Evolutionary conservation across 2,329 filamentous ascomycete genomes (phyloP).

Genomic region (Verticillium isaacii): DNA sequence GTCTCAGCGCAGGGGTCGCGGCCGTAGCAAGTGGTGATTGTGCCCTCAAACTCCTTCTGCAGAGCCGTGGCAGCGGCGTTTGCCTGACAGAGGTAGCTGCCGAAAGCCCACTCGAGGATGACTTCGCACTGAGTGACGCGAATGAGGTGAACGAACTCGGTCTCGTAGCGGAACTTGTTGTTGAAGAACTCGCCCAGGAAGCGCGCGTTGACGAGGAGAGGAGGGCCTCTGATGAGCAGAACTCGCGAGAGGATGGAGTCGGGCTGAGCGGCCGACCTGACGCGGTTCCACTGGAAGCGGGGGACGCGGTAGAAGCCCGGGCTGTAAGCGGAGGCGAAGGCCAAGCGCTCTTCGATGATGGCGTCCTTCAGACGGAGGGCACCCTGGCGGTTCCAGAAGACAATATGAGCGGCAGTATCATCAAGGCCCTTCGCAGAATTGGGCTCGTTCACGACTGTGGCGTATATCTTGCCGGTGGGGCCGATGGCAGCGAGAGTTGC

Average conservation of each 20-base stretch:
- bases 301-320: neutral
- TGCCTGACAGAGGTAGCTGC: conserved; percentile 1
- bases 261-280: neutral
- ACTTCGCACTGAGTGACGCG: neutral
- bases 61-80: neutral
- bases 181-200: neutral
- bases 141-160: neutral
- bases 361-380: neutral
- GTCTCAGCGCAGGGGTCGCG: neutral
- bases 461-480: neutral
- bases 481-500: neutral
- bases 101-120: conserved; percentile 4
- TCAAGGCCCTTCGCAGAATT: neutral
- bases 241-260: neutral
- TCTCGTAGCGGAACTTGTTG: neutral
- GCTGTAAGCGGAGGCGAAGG: neutral
- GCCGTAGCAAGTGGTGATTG: neutral
- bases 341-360: neutral
- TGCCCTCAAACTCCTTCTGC: neutral
- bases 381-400: conserved; percentile 3
- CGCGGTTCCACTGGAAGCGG: neutral
- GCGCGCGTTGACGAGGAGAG: neutral
- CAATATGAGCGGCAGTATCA: conserved; percentile 1
- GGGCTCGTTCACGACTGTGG: neutral
- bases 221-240: neutral